These are phyloP conservation scores for Excoecaria cochinchinensis DNA, from an alignment of 345 rosid species.

Conservation along the genomic window DNA sequence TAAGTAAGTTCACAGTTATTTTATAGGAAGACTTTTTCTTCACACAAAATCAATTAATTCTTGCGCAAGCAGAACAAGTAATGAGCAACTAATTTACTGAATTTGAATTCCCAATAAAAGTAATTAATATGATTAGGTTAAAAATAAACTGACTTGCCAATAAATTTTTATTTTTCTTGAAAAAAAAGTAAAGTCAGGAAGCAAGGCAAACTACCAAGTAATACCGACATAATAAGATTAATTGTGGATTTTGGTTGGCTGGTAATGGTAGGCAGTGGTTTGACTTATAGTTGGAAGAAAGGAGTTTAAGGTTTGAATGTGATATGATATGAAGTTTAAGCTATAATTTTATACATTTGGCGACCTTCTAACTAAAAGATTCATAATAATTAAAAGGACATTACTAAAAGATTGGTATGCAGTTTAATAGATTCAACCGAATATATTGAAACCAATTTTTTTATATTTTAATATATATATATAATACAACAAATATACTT, in stretches of 20 bases:
- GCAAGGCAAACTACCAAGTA: background rate
- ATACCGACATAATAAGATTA: too few relatives aligned
- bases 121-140: background rate
- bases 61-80: background rate
- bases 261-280: background rate
- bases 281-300: background rate
- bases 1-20: background rate
- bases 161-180: background rate
- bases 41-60: background rate
- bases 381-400: background rate
- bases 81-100: background rate
- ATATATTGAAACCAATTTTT: too few relatives aligned
- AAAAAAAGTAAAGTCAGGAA: background rate
- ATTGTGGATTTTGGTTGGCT: background rate
- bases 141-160: background rate
- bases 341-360: background rate
- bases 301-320: too few relatives aligned
- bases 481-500: too few relatives aligned
- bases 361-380: slow-evolving; percentile 11
- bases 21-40: background rate
- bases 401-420: background rate
- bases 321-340: too few relatives aligned
- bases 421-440: too few relatives aligned
- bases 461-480: too few relatives aligned
- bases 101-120: background rate